A percentile compares a stretch with the other conserved stretches of the same genome.
Evolutionary conservation across 2,329 filamentous ascomycete species (phyloP).

Genomic region (Berkeleyomyces basicola): DNA sequence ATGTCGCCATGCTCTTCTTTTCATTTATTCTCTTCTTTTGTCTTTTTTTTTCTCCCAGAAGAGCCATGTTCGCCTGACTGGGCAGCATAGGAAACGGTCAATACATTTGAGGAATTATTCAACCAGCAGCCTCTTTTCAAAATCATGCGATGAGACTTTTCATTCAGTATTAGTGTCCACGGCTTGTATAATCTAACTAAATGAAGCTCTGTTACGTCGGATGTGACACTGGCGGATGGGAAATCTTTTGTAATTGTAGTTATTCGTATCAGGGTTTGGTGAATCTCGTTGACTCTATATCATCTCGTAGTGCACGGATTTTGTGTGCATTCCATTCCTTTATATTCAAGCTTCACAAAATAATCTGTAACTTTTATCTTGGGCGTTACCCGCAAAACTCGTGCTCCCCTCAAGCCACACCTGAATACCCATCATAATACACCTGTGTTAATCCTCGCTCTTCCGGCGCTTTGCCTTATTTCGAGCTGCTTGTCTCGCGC

Average conservation of each 20-base stretch:
- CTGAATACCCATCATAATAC: background rate
- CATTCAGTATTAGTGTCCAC: too few species aligned
- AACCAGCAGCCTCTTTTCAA: background rate
- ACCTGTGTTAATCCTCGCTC: slow-evolving; percentile 3
- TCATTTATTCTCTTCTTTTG: background rate
- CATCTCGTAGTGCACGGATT: background rate
- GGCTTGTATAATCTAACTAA: too few species aligned
- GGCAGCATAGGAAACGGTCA: background rate
- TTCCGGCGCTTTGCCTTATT: slow-evolving; percentile 24
- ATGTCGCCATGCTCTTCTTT: slow-evolving; percentile 1
- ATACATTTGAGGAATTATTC: slow-evolving; percentile 4
- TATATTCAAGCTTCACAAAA: background rate
- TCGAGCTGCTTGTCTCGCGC: slow-evolving; percentile 55
- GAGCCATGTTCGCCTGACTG: background rate
- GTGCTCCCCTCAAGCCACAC: background rate
- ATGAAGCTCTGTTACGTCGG: too few species aligned
- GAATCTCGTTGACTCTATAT: too few species aligned
- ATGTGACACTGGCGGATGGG: too few species aligned
- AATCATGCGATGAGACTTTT: too few species aligned
- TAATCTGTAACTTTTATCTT: background rate
- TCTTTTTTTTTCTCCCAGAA: background rate
- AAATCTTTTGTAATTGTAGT: too few species aligned
- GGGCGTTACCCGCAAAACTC: background rate
- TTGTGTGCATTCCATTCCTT: background rate
- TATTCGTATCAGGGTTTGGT: too few species aligned